Conservation (phyloP, 1,284 basidiomycete species). For the Calocybe gambosa region DNA sequence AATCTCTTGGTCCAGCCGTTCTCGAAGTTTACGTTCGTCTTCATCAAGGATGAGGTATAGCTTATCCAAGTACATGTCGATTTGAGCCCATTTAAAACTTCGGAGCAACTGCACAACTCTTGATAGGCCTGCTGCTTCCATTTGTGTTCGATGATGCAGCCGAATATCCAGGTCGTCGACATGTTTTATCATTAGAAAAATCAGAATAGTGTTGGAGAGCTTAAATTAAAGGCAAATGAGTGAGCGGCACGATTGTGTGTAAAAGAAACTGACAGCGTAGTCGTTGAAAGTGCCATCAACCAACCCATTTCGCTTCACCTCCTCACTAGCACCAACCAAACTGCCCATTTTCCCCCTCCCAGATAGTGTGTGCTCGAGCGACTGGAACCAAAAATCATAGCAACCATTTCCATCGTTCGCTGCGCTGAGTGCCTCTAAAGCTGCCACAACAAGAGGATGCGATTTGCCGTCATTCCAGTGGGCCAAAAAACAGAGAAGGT, state of each 20-base stretch:
- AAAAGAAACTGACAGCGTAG: conserved; percentile 62
- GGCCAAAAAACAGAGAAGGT: conserved; percentile 66
- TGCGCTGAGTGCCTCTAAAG: conserved; percentile 61
- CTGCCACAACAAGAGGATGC: conserved; percentile 52
- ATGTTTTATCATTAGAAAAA: conserved; percentile 58
- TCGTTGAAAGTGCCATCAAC: conserved; percentile 70
- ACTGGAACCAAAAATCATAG: conserved; percentile 90
- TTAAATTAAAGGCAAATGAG: conserved; percentile 21
- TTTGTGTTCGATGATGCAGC: conserved; percentile 80
- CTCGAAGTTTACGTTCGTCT: conserved; percentile 75
- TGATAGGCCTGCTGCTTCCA: conserved; percentile 83
- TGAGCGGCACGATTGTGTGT: too few relatives aligned
- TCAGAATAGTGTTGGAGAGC: conserved; percentile 66
- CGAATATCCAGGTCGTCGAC: conserved; percentile 78
- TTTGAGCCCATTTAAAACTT: conserved; percentile 56
- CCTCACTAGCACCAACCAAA: conserved; percentile 89
- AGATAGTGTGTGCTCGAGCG: conserved; percentile 71
- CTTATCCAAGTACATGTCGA: conserved; percentile 66
- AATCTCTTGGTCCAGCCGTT: conserved; percentile 73
- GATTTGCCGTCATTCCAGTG: conserved; percentile 53
- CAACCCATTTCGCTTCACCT: conserved; percentile 66
- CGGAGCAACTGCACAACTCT: conserved; percentile 71
- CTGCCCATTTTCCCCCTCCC: conserved; percentile 95
- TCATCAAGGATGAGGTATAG: conserved; percentile 69
- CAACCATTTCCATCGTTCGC: conserved; percentile 55